Evolutionary conservation across 208 protist genomes (phyloP), one percentile per base, ranked within the genome.

Genomic region (Wallacemonas rigidus): DNA sequence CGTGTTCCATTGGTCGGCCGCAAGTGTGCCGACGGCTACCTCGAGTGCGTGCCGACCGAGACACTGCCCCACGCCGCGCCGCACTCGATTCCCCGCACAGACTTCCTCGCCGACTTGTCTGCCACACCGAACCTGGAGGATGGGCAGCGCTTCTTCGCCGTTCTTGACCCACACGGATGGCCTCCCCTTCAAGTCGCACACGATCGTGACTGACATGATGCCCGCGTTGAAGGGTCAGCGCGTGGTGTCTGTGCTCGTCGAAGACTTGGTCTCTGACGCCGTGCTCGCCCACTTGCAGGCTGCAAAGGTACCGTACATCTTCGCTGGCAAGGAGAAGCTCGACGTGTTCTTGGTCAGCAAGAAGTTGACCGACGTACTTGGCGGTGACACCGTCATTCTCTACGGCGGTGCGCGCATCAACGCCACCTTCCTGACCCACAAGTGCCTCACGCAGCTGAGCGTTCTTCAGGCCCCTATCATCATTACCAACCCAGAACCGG

Each of bases 211-310:
- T 40, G 69, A 74, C 17, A 26, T 61, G 38, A 74, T 79, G 45
- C 62, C 62, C 17, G 67, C 48, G n/a, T 68, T 74, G 68, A 79
- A 74, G 38, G 75, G 75, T 54, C 67, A 74, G 45, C 74, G 74
- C 41, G 35, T 74, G 38, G 62, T 79, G 12, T 61, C 64, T 41
- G 69, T 79, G 50, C 63, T 79, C 2, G 69, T 71, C 40, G 69
- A 74, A 48, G 63, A 79, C 68, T 62, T 43, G n/a, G 74, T 79
- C 8, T 70, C 48, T 36, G 74, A 79, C 57, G 61, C 50, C 26
- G 56, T 74, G 35, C 68, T 79, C 0, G 61, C 68, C 17, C 74
- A 79, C 43, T 62, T 79, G 38, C 67, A 54, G 15, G 40, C 54
- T 26, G 63, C 50, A 11, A 55, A 71, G 43, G 69, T 79, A 38